Evolutionary conservation across 139 green algal species (phyloP).

Genomic region (Coelastrella sp.): DNA sequence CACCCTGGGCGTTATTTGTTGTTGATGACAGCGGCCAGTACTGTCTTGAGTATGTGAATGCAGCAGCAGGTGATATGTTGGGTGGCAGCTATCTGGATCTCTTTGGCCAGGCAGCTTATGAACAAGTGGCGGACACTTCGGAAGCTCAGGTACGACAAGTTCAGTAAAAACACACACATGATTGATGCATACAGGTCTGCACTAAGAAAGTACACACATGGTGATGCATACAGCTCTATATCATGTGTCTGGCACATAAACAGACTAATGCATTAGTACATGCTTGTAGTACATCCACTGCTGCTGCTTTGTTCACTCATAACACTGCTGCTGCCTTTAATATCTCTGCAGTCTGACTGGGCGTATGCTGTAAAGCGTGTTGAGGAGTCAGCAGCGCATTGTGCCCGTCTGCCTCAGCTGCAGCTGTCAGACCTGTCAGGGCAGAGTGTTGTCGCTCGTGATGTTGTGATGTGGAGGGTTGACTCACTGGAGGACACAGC

Average conservation of each 20-base stretch:
- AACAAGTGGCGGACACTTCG: slow-evolving; percentile 7
- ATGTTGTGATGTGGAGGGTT: slow-evolving; percentile 59
- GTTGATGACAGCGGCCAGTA: slow-evolving; percentile 55
- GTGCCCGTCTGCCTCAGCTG: slow-evolving; percentile 37
- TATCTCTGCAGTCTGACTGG: slow-evolving; percentile 38
- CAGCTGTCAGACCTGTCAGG: slow-evolving; percentile 13
- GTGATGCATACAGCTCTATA: too few relatives aligned
- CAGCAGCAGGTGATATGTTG: background rate
- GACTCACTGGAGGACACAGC: slow-evolving; percentile 62
- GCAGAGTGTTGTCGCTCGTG: slow-evolving; percentile 12
- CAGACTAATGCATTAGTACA: background rate
- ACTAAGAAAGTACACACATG: too few relatives aligned
- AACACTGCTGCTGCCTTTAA: background rate
- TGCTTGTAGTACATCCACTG: too few relatives aligned
- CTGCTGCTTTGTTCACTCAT: background rate
- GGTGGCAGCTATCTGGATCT: slow-evolving; percentile 40
- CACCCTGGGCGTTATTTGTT: slow-evolving; percentile 61
- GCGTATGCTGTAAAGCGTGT: slow-evolving; percentile 42
- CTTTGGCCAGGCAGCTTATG: slow-evolving; percentile 20
- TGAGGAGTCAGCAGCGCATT: slow-evolving; percentile 3
- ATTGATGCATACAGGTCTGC: too few relatives aligned
- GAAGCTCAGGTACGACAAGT: slow-evolving; percentile 38
- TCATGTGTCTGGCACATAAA: too few relatives aligned
- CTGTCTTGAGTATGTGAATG: slow-evolving; percentile 64
- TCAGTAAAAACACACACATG: too few relatives aligned